Evolutionary conservation across 495 filamentous ascomycete species (phyloP).

Genomic region (Aspergillus steynii): DNA sequence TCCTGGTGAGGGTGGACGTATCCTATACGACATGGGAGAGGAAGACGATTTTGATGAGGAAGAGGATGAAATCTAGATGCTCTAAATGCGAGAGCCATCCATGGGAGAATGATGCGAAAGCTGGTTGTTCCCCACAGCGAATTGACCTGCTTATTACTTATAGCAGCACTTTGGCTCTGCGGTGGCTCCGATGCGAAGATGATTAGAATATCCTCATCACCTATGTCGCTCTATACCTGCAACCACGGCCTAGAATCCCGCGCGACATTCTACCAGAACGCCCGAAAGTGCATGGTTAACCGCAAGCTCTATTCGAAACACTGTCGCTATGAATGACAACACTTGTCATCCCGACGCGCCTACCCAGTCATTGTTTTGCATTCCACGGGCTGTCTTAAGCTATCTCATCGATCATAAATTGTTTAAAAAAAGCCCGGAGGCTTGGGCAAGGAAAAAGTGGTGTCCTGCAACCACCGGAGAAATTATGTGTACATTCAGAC

Average conservation of each 20-base stretch:
- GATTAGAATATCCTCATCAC: not conserved
- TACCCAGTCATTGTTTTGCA: not conserved
- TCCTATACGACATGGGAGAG: constrained; percentile 92
- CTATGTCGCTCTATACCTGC: not conserved
- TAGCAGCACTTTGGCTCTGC: not conserved
- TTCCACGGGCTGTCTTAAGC: not conserved
- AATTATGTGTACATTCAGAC: constrained; percentile 50
- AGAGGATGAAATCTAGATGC: constrained; percentile 83
- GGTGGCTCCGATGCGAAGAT: not conserved
- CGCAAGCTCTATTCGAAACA: no score
- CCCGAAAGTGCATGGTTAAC: no score
- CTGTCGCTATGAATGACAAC: not conserved
- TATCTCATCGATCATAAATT: constrained; percentile 6
- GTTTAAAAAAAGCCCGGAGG: constrained; percentile 10
- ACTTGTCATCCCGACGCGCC: not conserved
- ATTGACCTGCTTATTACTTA: not conserved
- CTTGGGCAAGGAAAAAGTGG: constrained; percentile 25
- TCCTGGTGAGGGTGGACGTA: constrained; percentile 81
- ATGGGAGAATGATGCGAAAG: not conserved
- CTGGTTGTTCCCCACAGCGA: not conserved
- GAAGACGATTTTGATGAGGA: constrained; percentile 99
- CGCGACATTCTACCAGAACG: not conserved
- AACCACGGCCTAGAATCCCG: not conserved
- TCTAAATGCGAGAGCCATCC: constrained; percentile 14
- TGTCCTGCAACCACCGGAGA: constrained; percentile 41